Base-by-base conservation (phyloP, 805 yeast species). In the Yamadazyma ubonensis region DNA sequence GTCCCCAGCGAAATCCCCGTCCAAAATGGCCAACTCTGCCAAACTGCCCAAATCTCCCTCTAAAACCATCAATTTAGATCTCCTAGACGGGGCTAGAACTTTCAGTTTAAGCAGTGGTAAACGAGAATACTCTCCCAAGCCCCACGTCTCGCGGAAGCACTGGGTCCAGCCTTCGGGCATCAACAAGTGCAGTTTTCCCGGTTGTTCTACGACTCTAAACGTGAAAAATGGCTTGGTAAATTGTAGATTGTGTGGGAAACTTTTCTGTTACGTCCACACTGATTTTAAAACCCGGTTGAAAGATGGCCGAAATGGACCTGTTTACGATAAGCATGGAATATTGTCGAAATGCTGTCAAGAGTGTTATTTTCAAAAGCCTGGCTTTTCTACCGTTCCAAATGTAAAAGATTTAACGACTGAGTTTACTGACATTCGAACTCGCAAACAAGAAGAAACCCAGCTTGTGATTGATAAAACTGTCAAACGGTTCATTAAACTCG, bases 231-330 rank as follows among this genome's bases (percentile, higher is more conserved):
- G 85, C 0, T 59, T 72, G 2, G 76, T 78, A 5, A 83, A 87
- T 55, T 86, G 96, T 59, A 63, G 91, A 17, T 76, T 75, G 48
- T 89, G 96, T 62, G 96, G 96, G 0, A 53, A 67, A 18, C 57
- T 88, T 12, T 86, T 61, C 54, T 88, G 96, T 57, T 73, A 73
- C 43, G 59, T 56, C 20, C 96, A 89, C 60, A 68, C 88, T 3
- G 55, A 63, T 37, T 79, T 69, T 49, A 66, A 71, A 38, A 70
- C 79, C 32, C 76, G 71, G 50, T 61, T 88, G 12, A 59, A 74
- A 44, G 50, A 58, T n/a, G 78, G 83, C 0, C 49, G 64, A 7
- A 75, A 75, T 44, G 65, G 75, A 0, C 64, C 70, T 1, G 50
- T 50, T 18, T 66, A 63, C 49, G 59, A 55, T 32, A 33, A 42